Percentiles rank a stretch among this genome's conserved stretches.
Conservation (phyloP, 2,329 filamentous ascomycete genomes). For the Trichophaea hybrida region DNA sequence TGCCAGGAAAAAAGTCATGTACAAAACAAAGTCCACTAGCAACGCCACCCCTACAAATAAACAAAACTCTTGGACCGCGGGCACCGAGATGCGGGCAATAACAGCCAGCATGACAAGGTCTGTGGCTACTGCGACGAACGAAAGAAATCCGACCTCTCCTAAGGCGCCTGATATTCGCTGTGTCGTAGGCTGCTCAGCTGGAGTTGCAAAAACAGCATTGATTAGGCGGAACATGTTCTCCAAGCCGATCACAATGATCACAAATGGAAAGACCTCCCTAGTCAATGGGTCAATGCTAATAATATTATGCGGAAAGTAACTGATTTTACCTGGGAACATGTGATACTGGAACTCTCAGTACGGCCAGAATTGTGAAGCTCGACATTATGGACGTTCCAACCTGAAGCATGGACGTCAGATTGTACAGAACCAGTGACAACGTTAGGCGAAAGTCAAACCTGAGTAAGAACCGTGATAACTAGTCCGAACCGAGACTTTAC, state of each 20-base stretch:
- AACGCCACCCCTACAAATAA: constrained; percentile 61
- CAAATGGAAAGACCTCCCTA: constrained; percentile 51
- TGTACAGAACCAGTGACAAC: not conserved
- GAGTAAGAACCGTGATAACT: constrained; percentile 53
- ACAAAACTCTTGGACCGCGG: constrained; percentile 61
- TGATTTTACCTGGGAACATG: constrained; percentile 53
- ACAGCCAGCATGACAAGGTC: constrained; percentile 52
- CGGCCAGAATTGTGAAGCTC: constrained; percentile 64
- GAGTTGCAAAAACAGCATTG: constrained; percentile 60
- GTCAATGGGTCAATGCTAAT: not conserved
- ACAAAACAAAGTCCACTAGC: constrained; percentile 61
- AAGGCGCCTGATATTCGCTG: constrained; percentile 58
- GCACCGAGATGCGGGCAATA: constrained; percentile 52
- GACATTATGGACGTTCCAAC: constrained; percentile 59
- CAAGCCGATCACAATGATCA: constrained; percentile 61
- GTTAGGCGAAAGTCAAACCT: constrained; percentile 33
- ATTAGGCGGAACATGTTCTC: constrained; percentile 66
- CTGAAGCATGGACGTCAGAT: constrained; percentile 21
- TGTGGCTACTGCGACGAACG: constrained; percentile 51
- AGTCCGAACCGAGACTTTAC: constrained; percentile 63
- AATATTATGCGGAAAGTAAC: constrained; percentile 45
- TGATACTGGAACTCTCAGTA: constrained; percentile 60
- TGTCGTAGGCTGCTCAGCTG: constrained; percentile 52
- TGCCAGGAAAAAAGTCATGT: constrained; percentile 65
- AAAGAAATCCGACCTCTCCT: constrained; percentile 56